These are phyloP conservation scores for Aegilops speltoides DNA, from an alignment of 176 grass and related monocot species.

Conservation along the genomic window DNA sequence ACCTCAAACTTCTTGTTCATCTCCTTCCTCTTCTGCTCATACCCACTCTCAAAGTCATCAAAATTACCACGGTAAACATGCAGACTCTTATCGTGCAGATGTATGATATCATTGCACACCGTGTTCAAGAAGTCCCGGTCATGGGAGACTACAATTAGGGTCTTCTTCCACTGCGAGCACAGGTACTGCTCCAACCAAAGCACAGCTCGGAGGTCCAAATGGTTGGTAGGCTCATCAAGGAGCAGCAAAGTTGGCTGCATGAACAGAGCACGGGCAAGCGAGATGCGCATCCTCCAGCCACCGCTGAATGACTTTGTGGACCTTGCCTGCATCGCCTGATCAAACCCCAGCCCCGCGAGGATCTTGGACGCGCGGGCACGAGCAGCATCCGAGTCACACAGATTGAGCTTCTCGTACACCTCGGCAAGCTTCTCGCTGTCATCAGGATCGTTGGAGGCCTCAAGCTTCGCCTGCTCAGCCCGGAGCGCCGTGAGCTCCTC, in stretches of 20 bases:
- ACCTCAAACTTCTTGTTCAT: constrained; percentile 49
- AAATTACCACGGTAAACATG: constrained; percentile 65
- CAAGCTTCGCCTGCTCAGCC: background rate
- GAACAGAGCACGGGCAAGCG: constrained; percentile 60
- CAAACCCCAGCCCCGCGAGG: constrained; percentile 60
- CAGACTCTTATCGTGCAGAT: constrained; percentile 24
- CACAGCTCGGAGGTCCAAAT: constrained; percentile 69
- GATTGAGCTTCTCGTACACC: constrained; percentile 57
- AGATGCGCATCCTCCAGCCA: constrained; percentile 17
- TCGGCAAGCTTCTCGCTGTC: constrained; percentile 26
- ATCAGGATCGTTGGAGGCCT: background rate
- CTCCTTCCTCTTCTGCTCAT: constrained; percentile 60
- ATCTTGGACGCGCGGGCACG: constrained; percentile 56
- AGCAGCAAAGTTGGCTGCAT: constrained; percentile 67
- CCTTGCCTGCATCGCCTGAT: constrained; percentile 2
- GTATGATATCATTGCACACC: constrained; percentile 63
- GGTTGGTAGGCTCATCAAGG: constrained; percentile 69
- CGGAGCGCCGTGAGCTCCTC: background rate
- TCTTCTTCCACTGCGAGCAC: constrained; percentile 59
- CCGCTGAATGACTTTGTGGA: constrained; percentile 1
- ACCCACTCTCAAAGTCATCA: constrained; percentile 63
- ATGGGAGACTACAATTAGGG: constrained; percentile 61
- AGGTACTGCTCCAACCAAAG: constrained; percentile 75
- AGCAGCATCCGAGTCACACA: constrained; percentile 48
- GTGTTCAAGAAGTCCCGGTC: constrained; percentile 74